These are phyloP conservation scores for Solanum hybrid DNA, from an alignment of 305 asterid genomes.

Conservation along the genomic window DNA sequence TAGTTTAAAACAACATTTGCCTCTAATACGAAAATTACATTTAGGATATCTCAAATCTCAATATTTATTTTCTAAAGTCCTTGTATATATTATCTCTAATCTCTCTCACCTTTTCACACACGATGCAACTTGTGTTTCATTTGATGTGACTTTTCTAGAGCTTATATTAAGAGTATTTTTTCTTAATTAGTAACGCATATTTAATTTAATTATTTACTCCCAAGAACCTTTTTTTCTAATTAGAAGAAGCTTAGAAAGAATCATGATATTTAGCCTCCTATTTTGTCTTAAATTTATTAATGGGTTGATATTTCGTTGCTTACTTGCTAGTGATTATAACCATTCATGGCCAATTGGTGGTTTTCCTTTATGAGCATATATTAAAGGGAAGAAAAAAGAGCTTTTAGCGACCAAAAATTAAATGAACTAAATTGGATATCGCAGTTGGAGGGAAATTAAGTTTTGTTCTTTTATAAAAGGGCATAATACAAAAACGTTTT, in stretches of 20 bases:
- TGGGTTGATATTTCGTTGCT: neutral
- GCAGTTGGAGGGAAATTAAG: constrained; percentile 7
- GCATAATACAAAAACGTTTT: neutral
- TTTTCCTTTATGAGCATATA: neutral
- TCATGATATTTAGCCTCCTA: constrained; percentile 1
- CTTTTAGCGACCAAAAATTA: neutral
- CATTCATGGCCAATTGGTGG: neutral
- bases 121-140: neutral
- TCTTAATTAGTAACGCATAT: neutral
- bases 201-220: neutral
- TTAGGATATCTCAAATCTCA: neutral
- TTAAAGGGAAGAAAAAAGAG: neutral
- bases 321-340: neutral
- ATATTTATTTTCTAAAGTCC: neutral
- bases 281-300: constrained; percentile 3
- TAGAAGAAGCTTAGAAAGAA: neutral
- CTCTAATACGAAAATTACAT: neutral
- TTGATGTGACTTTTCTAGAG: neutral
- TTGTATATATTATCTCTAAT: neutral
- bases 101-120: neutral
- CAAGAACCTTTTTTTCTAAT: neutral
- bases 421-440: constrained; percentile 12
- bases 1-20: neutral
- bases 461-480: constrained; percentile 10
- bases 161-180: neutral